Evolutionary conservation across 164 flowering plant species (phyloP), one percentile per base, ranked within the genome.

Genomic region (Annona cherimola): DNA sequence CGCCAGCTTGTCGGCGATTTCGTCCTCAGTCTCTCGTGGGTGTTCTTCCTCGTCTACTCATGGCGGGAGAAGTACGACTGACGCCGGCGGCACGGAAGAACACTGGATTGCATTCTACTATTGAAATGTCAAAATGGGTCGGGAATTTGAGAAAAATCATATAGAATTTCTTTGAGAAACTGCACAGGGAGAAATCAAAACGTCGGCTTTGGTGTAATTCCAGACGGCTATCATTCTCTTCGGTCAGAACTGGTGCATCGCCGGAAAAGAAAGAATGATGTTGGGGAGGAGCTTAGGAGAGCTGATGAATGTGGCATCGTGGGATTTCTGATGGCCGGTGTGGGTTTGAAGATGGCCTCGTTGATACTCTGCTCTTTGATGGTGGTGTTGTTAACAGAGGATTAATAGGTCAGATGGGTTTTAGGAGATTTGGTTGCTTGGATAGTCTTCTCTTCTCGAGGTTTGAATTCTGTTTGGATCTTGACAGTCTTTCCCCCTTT

Each of bases 61-160:
- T 93, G 96, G 94, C 84, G 90, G 66, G 98, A 93, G 79, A 93
- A 91, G 84, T 92, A 92, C 79, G 98, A 93, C 69, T 75, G 45
- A 42, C 16, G 12, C 65, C 35, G 41, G 35, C 11, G 11, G 39
- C 4, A 9, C 42, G 4, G 19, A 11, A 39, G 5, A 8, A 41
- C 44, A 63, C 11, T 14, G 18, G 67, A 63, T 20, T 61, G 26
- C 26, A 4, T n/a, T 35, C 40, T 40, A 7, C 3, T 9, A 11
- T 41, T 44, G 4, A 63, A 8, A 40, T 63, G 67, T 50, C 11
- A 16, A 16, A 8, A 50, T 1, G 57, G 7, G 14, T 50, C 57
- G 14, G 14, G 57, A 3, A 50, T 50, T 11, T 50, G 57, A 50
- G n/a, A n/a, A n/a, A 50, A 50, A 50, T 50, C 57, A 8, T 50